Evolutionary conservation across 139 green algal species (phyloP).

Genomic region (Penium margaritaceum): DNA sequence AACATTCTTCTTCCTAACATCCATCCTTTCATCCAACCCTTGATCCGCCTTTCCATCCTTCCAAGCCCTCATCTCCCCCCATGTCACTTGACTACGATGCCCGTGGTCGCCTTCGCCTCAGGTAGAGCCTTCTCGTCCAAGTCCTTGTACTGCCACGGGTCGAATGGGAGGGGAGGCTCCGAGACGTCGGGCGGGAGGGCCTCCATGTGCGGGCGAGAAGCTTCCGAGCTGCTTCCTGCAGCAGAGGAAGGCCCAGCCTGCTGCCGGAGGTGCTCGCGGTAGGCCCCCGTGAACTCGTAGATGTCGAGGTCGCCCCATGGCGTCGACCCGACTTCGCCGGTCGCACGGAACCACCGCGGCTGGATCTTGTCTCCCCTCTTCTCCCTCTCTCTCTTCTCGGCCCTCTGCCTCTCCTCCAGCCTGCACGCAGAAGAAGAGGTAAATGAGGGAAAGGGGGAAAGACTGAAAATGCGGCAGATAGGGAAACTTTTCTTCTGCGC

Average conservation of each 20-base stretch:
- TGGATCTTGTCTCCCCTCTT: neutral
- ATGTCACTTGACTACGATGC: too few relatives aligned
- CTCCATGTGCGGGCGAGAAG: neutral
- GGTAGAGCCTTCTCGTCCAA: too few relatives aligned
- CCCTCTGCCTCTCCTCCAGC: conserved; percentile 40
- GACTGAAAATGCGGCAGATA: neutral
- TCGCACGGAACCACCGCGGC: conserved; percentile 26
- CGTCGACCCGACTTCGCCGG: conserved; percentile 22
- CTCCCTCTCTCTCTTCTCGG: conserved; percentile 39
- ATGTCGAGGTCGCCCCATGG: conserved; percentile 25
- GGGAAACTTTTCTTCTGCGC: too few relatives aligned
- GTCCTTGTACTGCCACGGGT: conserved; percentile 35
- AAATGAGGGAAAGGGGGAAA: neutral
- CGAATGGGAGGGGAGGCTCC: conserved; percentile 6
- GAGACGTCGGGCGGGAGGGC: too few relatives aligned
- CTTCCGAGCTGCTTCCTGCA: neutral
- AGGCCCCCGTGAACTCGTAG: conserved; percentile 13
- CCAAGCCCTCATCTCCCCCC: too few relatives aligned
- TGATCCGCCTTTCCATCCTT: too few relatives aligned
- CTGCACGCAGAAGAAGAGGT: neutral
- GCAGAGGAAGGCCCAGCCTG: neutral
- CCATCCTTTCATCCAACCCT: too few relatives aligned
- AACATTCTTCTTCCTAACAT: too few relatives aligned
- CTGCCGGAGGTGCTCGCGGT: neutral
- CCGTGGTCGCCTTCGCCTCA: too few relatives aligned